A percentile compares a stretch with the other conserved stretches of the same genome.
Conservation (phyloP, 108 stramenopile genomes). For the Skeletonema marinoi region DNA sequence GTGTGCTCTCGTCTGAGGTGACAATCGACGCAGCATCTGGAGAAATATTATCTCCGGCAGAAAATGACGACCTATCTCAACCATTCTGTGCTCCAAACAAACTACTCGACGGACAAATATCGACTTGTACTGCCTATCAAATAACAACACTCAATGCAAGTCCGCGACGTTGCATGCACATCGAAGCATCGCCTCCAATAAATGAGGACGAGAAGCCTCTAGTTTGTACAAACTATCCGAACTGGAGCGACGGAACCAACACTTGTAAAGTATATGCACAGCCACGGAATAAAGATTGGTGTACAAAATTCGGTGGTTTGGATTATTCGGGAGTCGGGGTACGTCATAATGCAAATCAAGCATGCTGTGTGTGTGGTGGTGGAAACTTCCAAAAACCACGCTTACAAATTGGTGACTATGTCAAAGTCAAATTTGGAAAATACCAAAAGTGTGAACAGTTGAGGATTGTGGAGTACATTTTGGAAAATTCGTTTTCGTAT, state of each 20-base stretch:
- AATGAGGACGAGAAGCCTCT: not conserved
- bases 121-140: conserved; percentile 35
- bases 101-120: conserved; percentile 10
- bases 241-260: conserved; percentile 47
- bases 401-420: conserved; percentile 29
- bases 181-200: conserved; percentile 13
- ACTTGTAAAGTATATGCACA: conserved; percentile 34
- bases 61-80: not conserved
- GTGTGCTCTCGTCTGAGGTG: not conserved
- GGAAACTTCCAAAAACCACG: conserved; percentile 16
- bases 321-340: not conserved
- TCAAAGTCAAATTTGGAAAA: conserved; percentile 5
- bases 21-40: conserved; percentile 16
- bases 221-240: conserved; percentile 26
- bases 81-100: not conserved
- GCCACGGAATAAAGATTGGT: conserved; percentile 4
- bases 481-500: conserved; percentile 12
- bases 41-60: not conserved
- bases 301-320: conserved; percentile 10
- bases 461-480: conserved; percentile 13
- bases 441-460: conserved; percentile 17
- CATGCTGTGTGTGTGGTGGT: conserved; percentile 49
- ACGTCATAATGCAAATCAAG: conserved; percentile 21
- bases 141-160: conserved; percentile 44
- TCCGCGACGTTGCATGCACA: conserved; percentile 48